Base-by-base conservation (phyloP, 1,139 yeast species). In the Kurtzmaniella quercitrusa region DNA sequence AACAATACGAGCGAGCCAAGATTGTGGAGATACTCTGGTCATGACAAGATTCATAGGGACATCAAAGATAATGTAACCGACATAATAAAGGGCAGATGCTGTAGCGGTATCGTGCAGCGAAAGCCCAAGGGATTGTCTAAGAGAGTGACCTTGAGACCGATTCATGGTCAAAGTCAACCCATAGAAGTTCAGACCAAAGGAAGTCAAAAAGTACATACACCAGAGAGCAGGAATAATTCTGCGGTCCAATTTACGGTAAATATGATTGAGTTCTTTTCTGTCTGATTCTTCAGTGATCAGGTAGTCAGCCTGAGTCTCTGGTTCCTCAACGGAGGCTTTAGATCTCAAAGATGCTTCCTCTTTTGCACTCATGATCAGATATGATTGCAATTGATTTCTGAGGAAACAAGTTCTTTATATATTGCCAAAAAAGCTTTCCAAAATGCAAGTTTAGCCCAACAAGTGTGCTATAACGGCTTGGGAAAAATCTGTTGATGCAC, bases 81-180 rank as follows among this genome's bases (percentile, higher is more conserved):
- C 95, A 53, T 81, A 87, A 66, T 84, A 84, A 39, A 88, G 69
- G 0, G 96, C 95, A 20, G 86, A 80, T 2, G 95, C 95, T 1
- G 85, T 78, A 1, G 94, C 79, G 1, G 78, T 74, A 49, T 85
- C 78, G 42, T 82, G 77, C 2, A 80, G 33, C 1, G 74, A 68
- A 42, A 86, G 67, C 1, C 66, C 50, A 38, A 88, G 70, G 12
- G 78, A 61, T 49, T 76, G 82, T 1, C 57, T 53, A 46, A 87
- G 64, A 0, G 95, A 84, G 55, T 88, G 89, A 2, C 82, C 82
- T 28, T 61, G 63, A 23, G 69, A 74, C 33, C 66, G 53, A 61
- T 88, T 88, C 96, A 88, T 88, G 5, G 96, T 88, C 49, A 87
- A 71, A 0, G 96, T 77, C 46, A 82, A 77, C 47, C 95, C 95